Conservation (phyloP, 805 yeast species). For the Wickerhamomyces canadensis region DNA sequence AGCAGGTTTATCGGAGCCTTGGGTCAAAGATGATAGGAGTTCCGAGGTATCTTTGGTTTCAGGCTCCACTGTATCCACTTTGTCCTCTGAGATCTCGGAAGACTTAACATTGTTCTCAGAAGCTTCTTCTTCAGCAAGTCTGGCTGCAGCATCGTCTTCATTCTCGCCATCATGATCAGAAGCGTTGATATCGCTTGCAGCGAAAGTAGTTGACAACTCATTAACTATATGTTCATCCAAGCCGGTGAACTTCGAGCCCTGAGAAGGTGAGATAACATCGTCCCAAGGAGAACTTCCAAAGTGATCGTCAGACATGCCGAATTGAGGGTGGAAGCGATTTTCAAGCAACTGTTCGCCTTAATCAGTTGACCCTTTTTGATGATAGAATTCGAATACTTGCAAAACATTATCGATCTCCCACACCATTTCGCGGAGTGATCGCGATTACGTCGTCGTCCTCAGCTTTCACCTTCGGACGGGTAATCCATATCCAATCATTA, state of each 20-base stretch:
- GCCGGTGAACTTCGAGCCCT: slow-evolving; percentile 6
- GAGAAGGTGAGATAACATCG: slow-evolving; percentile 40
- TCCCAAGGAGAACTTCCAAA: slow-evolving; percentile 58
- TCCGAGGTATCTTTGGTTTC: slow-evolving; percentile 16
- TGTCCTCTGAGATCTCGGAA: too few relatives aligned
- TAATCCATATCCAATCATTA: too few relatives aligned
- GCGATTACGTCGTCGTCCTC: too few relatives aligned
- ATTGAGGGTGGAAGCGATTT: neutral
- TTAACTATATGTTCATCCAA: slow-evolving; percentile 6
- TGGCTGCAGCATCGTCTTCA: slow-evolving; percentile 2
- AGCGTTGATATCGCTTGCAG: slow-evolving; percentile 6
- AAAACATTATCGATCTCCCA: too few relatives aligned
- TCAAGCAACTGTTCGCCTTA: too few relatives aligned
- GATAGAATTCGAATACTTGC: too few relatives aligned
- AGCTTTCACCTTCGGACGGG: too few relatives aligned
- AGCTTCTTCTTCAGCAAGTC: neutral
- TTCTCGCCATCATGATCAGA: slow-evolving; percentile 5
- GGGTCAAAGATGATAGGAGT: slow-evolving; percentile 40
- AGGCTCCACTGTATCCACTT: slow-evolving; percentile 1
- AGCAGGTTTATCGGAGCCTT: slow-evolving; percentile 25
- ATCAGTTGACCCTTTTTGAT: too few relatives aligned
- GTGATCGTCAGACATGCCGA: slow-evolving; percentile 41
- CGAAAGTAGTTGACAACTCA: slow-evolving; percentile 18
- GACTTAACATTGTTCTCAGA: neutral
- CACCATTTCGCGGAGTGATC: too few relatives aligned